Conservation (phyloP, 257 asterid genomes). For the Penstemon davidsonii region DNA sequence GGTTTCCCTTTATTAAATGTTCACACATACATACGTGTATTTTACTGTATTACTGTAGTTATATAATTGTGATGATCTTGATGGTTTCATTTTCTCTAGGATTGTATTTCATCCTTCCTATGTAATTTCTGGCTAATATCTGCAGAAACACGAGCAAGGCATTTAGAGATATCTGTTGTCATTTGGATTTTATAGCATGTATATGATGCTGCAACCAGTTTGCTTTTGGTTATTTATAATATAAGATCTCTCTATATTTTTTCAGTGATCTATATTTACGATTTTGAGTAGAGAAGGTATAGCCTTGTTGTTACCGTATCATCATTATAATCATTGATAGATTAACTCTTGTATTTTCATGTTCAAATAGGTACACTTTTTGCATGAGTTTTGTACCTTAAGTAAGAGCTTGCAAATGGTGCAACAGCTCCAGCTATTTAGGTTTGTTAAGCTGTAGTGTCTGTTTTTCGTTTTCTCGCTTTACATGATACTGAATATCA, state of each 20-base stretch:
- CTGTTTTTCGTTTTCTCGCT: not conserved
- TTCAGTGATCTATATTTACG: slow-evolving; percentile 1
- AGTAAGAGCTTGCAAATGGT: slow-evolving; percentile 96
- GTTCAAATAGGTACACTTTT: slow-evolving; percentile 63
- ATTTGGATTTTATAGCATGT: not conserved
- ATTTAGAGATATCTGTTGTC: slow-evolving; percentile 5
- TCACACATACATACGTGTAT: too few relatives aligned
- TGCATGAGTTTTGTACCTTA: slow-evolving; percentile 88
- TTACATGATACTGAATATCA: slow-evolving; percentile 1
- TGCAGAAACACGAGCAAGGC: not conserved
- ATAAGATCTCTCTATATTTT: not conserved
- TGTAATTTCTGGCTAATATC: not conserved
- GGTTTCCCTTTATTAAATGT: not conserved
- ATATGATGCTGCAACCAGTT: slow-evolving; percentile 4
- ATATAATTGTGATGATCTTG: slow-evolving; percentile 7
- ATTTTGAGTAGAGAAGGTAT: slow-evolving; percentile 8
- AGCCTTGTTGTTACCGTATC: slow-evolving; percentile 1
- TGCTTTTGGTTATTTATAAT: slow-evolving; percentile 16
- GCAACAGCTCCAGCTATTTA: slow-evolving; percentile 83
- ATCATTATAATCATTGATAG: not conserved
- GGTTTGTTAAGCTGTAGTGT: slow-evolving; percentile 42
- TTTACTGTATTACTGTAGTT: too few relatives aligned
- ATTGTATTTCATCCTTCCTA: not conserved
- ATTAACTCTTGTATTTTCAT: not conserved
- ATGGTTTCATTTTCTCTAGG: not conserved